phyloP scores from a whole-genome alignment of 345 rosid genomes.

The Cardiospermum halicacabum region DNA sequence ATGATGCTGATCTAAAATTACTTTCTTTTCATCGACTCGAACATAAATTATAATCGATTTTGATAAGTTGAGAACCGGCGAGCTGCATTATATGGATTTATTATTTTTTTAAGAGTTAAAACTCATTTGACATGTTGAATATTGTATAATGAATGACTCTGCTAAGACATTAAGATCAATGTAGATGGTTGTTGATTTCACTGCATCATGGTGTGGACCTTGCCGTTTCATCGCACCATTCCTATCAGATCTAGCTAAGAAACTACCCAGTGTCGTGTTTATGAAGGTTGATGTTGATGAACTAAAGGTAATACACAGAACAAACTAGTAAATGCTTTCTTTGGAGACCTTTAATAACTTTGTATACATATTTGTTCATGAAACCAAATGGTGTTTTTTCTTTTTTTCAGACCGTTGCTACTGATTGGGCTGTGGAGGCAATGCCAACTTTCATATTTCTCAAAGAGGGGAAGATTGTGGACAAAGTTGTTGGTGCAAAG shows the following conservation, averaged over 20 bases:
- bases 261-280: conserved; percentile 42
- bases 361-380: background rate
- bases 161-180: background rate
- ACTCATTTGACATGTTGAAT: background rate
- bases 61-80: background rate
- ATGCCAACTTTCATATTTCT: conserved; percentile 81
- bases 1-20: too few species aligned
- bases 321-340: background rate
- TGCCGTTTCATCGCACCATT: conserved; percentile 70
- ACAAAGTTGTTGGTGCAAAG: conserved; percentile 72
- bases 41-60: background rate
- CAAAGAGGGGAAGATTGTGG: conserved; percentile 65
- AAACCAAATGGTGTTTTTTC: conserved; percentile 7
- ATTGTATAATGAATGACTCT: too few species aligned
- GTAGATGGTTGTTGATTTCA: conserved; percentile 77
- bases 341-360: background rate
- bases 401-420: conserved; percentile 52
- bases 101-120: background rate
- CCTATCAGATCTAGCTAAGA: conserved; percentile 69
- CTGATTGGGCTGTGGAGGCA: conserved; percentile 65
- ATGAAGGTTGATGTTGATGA: conserved; percentile 80
- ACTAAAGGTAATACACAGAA: conserved; percentile 40
- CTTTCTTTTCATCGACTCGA: too few species aligned
- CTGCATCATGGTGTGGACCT: conserved; percentile 85
- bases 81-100: background rate